Conservation (phyloP, 208 protist genomes). For the Acanthamoeba pearcei region DNA sequence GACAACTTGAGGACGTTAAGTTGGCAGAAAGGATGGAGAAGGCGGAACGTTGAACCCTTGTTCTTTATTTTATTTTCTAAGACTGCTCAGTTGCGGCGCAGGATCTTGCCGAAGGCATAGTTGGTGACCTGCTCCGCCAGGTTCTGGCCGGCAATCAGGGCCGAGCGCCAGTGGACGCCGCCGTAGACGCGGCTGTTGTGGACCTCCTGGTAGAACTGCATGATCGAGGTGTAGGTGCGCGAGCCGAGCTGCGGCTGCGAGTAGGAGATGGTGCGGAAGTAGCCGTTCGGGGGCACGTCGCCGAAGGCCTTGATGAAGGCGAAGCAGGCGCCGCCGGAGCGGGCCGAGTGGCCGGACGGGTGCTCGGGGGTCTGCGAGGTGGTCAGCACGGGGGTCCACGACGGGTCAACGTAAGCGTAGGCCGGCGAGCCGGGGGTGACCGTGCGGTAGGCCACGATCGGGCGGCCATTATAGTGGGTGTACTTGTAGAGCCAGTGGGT, state of each 20-base stretch:
- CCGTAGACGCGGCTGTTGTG: constrained; percentile 62
- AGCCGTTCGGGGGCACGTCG: not conserved
- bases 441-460: constrained; percentile 41
- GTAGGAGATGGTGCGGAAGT: constrained; percentile 51
- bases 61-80: too few species aligned
- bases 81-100: not conserved
- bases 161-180: constrained; percentile 51
- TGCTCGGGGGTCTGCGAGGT: constrained; percentile 56
- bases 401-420: not conserved
- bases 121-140: constrained; percentile 22
- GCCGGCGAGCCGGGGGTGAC: constrained; percentile 19
- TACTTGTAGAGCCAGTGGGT: constrained; percentile 43
- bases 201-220: constrained; percentile 26
- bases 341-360: constrained; percentile 18
- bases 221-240: constrained; percentile 51
- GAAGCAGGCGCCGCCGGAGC: constrained; percentile 5
- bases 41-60: too few species aligned
- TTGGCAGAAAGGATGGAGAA: too few species aligned
- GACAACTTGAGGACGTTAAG: too few species aligned
- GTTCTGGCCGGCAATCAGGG: not conserved
- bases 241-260: constrained; percentile 24
- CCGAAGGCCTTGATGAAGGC: constrained; percentile 39
- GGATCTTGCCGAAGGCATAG: not conserved
- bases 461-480: not conserved
- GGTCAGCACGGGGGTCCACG: constrained; percentile 26